phyloP scores from a whole-genome alignment of 2,329 filamentous ascomycete species.

The Lachnellula occidentalis region DNA sequence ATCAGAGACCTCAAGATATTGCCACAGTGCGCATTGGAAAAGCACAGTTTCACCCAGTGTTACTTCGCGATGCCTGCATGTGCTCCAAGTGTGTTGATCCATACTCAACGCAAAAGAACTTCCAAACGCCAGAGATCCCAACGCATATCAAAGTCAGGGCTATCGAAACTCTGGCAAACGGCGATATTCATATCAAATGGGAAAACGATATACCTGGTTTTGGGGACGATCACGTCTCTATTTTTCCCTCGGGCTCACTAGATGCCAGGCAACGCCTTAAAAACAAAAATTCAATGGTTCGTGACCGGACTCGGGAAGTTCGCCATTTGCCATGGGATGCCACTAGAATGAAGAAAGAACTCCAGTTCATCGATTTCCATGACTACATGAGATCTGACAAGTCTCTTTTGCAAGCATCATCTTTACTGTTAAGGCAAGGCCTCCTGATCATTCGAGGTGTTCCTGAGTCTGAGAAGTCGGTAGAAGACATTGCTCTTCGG shows the following conservation, averaged over 20 bases:
- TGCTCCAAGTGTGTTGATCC: slow-evolving; percentile 53
- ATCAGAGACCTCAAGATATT: too few species aligned
- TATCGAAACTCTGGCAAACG: slow-evolving; percentile 33
- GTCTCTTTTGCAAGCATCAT: slow-evolving; percentile 56
- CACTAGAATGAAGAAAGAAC: slow-evolving; percentile 39
- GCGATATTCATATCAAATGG: slow-evolving; percentile 49
- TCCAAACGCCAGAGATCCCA: slow-evolving; percentile 61
- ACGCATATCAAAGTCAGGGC: slow-evolving; percentile 36
- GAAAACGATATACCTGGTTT: slow-evolving; percentile 42
- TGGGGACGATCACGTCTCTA: slow-evolving; percentile 23
- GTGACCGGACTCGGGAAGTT: slow-evolving; percentile 1
- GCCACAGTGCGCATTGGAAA: not conserved
- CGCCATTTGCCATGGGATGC: slow-evolving; percentile 37
- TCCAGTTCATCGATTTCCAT: slow-evolving; percentile 59
- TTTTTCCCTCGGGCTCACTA: slow-evolving; percentile 18
- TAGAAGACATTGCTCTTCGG: slow-evolving; percentile 62
- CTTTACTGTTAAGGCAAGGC: slow-evolving; percentile 59
- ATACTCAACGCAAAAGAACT: slow-evolving; percentile 57
- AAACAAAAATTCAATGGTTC: not conserved
- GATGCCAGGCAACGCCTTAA: not conserved
- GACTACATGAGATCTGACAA: slow-evolving; percentile 61
- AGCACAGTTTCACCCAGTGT: slow-evolving; percentile 15
- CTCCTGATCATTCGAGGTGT: slow-evolving; percentile 73
- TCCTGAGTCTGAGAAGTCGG: slow-evolving; percentile 59
- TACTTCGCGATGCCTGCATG: slow-evolving; percentile 53